Evolutionary conservation across 202 grass and related monocot genomes (phyloP), one percentile per base, ranked within the genome.

Genomic region (Cymbopogon flexuosus): DNA sequence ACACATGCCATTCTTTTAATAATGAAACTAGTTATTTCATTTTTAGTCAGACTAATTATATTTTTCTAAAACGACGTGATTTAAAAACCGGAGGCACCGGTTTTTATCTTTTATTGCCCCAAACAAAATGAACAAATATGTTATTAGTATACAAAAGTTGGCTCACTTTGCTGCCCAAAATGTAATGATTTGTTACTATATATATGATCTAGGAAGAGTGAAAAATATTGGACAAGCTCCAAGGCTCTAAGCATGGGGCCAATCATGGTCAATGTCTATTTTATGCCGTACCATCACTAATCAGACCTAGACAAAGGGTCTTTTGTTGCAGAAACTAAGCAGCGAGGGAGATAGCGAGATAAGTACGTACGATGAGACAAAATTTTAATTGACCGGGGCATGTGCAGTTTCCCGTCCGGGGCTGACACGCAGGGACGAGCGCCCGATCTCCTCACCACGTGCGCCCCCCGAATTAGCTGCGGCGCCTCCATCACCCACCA

Each of bases 401-500:
- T 47, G 79, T 49, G 61, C 81, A 0, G 73, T 77, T 84, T 84
- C 63, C 72, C 13, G 8, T 69, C 39, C n/a, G 29, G 65, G 63
- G 18, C 47, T 76, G 39, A 3, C 51, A 68, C 73, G 81, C 72
- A 16, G 51, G 81, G 81, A 76, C 2, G 72, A 76, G 42, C 42
- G 1, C 30, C 65, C 12, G 30, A 16, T 3, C 56, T 57, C 21
- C 52, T 62, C 75, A 78, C 83, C 83, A 84, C 74, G 74, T 84
- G 75, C 82, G 41, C 39, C 66, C 52, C 75, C 70, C 16, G 52
- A 78, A 63, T 21, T 49, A 15, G 65, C 52, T 62, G 18, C 1
- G 49, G 8, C 56, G 3, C n/a, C 58, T 47, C 40, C 56, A 16
- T 23, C 76, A n/a, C 39, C 74, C 58, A 63, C 74, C 74, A 45